These are phyloP conservation scores for Boletus sp. DNA, from an alignment of 768 basidiomycete genomes.

Conservation along the genomic window DNA sequence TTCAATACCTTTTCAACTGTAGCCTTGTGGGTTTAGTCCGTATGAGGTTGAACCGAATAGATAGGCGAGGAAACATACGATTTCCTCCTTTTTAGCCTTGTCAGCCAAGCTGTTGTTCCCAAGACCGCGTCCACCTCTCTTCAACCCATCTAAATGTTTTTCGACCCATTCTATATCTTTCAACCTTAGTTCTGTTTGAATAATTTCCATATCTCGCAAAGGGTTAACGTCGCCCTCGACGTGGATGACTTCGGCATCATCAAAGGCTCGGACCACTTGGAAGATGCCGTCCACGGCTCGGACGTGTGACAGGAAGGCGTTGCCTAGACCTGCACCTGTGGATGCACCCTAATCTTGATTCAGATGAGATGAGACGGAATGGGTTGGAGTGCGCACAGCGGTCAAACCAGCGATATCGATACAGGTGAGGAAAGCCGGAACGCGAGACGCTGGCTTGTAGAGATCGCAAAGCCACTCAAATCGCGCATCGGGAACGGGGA, in stretches of 20 bases:
- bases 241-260: constrained; percentile 98
- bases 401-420: constrained; percentile 99
- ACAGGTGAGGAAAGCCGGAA: constrained; percentile 95
- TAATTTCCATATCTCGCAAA: constrained; percentile 95
- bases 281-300: constrained; percentile 99
- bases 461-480: constrained; percentile 92
- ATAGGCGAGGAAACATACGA: constrained; percentile 48
- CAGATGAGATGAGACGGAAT: constrained; percentile 11
- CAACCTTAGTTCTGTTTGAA: constrained; percentile 87
- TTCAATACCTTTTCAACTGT: constrained; percentile 85
- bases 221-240: constrained; percentile 99
- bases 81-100: constrained; percentile 95
- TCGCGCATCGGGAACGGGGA: constrained; percentile 90
- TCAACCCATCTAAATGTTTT: constrained; percentile 78
- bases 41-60: constrained; percentile 1
- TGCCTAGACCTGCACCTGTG: constrained; percentile 96
- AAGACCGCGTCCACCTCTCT: constrained; percentile 69
- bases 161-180: constrained; percentile 99
- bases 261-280: constrained; percentile 96
- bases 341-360: constrained; percentile 72
- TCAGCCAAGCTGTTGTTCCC: constrained; percentile 82
- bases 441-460: constrained; percentile 85
- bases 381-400: constrained; percentile 55
- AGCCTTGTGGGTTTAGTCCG: constrained; percentile 47
- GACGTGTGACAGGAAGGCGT: constrained; percentile 96